Base-by-base conservation (phyloP, 139 green algal species). In the Nannochloris sp. region DNA sequence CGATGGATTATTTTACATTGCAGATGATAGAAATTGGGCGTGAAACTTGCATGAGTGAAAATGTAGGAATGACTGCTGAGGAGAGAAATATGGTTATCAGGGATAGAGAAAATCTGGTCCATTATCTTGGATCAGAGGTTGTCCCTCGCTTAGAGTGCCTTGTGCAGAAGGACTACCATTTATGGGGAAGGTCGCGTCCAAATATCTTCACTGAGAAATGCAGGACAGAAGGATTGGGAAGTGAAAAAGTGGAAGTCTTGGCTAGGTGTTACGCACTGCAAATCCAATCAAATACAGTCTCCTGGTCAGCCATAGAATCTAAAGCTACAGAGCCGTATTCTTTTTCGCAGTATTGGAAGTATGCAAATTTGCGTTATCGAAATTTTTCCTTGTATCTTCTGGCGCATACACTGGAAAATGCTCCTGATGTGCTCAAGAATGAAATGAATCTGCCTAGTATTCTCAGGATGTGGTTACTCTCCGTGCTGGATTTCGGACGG, bases 181-280 rank as follows among this genome's bases (percentile, higher is more conserved):
- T 66, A 1, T 66, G 60, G 60, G 57, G 57, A 50, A 54, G 46
- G 46, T 25, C n/a, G 0, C n/a, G 46, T 18, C 46, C 15, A 16
- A 54, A 25, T 40, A 11, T 40, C 8, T 40, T 40, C 34, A 40
- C 34, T 11, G 34, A 40, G 8, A 40, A 40, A 40, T 40, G 34
- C 34, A 40, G 34, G 5, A 40, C 34, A 12, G 34, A 40, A 40
- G 34, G 27, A 21, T 16, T 66, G 31, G 60, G 60, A n/a, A 43
- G 60, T 57, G 60, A 66, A 56, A 66, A 66, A 1, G 60, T 66
- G 18, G 60, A 66, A 40, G 34, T 44, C 19, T 19, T 66, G 18
- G 60, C 60, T 11, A 8, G 48, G 14, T 66, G 60, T 21, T 66
- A 66, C 57, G 60, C 60, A n/a, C n/a, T 66, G 15, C 16, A 55